Base-by-base conservation (phyloP, 2,329 filamentous ascomycete genomes). In the Alternaria arbusti region DNA sequence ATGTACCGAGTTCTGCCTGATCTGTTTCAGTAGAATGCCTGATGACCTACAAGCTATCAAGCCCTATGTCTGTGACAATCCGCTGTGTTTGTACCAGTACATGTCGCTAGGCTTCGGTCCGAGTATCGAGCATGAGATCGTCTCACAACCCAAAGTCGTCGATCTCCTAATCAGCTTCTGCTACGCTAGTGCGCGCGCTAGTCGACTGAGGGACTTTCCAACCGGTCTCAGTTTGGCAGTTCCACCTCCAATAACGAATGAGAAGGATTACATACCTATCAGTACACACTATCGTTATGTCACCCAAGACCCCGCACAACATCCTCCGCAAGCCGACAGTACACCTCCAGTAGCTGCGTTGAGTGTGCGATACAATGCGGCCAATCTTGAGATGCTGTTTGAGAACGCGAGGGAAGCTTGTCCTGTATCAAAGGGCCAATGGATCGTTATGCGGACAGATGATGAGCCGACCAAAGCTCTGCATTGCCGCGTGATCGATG, bases 101-200 rank as follows among this genome's bases (percentile, higher is more conserved):
- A 91, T 97, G 85, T 85, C 87, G 15, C 84, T 96, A n/a, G 93
- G 93, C 0, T 90, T 97, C 72, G 94, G 94, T 0, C 91, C 92
- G 2, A 93, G 89, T 70, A 88, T 97, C 59, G 94, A 97, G 76
- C 89, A 94, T 74, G 93, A 97, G 74, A 91, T 97, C 22, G 74
- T 91, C 25, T 87, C 88, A 12, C 91, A 94, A 74, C 92, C 93
- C 2, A 88, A 89, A 59, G 93, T 97, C 1, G 91, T 97, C 12
- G 94, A 97, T 74, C 84, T 97, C 2, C 85, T 97, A 1, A 81
- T 96, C 50, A 94, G 89, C 78, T 92, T 97, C 74, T 94, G 93
- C 77, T 96, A 94, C 74, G 75, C 82, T 12, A 87, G 88, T 50
- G 83, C 89, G 6, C 70, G 68, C 6, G 61, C 60, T 5, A 71